Evolutionary conservation across 2,329 filamentous ascomycete species (phyloP).

Genomic region (Ophiostoma quercus): DNA sequence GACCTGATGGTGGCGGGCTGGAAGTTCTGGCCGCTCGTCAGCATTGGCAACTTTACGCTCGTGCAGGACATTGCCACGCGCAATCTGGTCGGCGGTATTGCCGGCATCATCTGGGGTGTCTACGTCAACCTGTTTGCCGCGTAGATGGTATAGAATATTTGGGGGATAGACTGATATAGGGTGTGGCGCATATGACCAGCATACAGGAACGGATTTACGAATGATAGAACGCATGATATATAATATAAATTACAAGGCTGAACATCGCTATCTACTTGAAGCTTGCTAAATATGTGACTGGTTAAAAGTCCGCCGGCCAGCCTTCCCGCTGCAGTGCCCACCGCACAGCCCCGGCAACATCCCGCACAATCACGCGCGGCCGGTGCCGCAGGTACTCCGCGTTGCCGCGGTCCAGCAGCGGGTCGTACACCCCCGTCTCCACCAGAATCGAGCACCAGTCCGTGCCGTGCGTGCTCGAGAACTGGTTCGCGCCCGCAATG

Average conservation of each 20-base stretch:
- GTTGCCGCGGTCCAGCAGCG: constrained; percentile 24
- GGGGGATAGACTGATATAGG: background rate
- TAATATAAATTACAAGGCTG: no score
- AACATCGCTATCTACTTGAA: background rate
- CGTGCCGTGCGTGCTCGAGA: constrained; percentile 56
- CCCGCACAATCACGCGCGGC: constrained; percentile 30
- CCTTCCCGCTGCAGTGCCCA: constrained; percentile 34
- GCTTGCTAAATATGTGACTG: background rate
- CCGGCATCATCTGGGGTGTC: constrained; percentile 65
- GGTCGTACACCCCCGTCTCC: constrained; percentile 34
- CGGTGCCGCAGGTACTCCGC: constrained; percentile 27
- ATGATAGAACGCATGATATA: background rate
- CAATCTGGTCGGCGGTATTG: constrained; percentile 60
- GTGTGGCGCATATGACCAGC: background rate
- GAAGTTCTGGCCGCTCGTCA: constrained; percentile 65
- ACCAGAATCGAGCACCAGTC: constrained; percentile 35
- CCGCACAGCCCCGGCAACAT: constrained; percentile 32
- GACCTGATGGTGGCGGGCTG: constrained; percentile 63
- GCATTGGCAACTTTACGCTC: constrained; percentile 59
- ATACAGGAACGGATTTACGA: background rate
- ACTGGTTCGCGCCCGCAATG: constrained; percentile 80
- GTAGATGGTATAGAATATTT: background rate
- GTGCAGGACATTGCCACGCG: constrained; percentile 61
- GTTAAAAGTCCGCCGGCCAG: constrained; percentile 26
- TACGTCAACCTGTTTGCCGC: constrained; percentile 44